Conservation (phyloP, 345 rosid species). For the Angophora floribunda region DNA sequence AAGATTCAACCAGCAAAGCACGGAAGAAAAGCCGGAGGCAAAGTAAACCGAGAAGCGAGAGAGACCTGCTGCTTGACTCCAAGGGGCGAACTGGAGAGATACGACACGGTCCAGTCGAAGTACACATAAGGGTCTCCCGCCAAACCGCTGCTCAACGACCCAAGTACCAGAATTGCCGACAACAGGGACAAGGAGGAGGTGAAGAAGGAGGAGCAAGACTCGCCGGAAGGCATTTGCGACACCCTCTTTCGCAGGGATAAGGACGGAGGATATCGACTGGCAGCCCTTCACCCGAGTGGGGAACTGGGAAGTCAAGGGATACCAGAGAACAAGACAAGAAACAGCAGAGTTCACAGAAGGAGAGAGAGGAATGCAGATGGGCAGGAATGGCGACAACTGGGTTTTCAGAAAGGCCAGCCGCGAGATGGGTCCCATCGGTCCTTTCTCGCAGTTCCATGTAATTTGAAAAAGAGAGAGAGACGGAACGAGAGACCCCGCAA, state of each 20-base stretch:
- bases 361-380: not conserved
- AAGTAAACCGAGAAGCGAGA: not conserved
- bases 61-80: conserved; percentile 64
- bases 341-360: not conserved
- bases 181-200: not conserved
- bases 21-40: not conserved
- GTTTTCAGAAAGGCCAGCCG: not conserved
- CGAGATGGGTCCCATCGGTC: not conserved
- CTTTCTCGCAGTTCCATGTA: not conserved
- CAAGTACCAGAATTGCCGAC: conserved; percentile 4
- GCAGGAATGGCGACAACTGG: not conserved
- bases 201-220: not conserved
- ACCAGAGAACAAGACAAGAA: not conserved
- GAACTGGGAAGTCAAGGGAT: not conserved
- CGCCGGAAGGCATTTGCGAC: conserved; percentile 33
- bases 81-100: conserved; percentile 56
- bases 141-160: conserved; percentile 7
- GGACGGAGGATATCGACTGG: not conserved
- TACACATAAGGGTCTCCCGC: conserved; percentile 74
- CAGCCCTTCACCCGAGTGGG: not conserved
- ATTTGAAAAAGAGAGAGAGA: not conserved
- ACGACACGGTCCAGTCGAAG: conserved; percentile 89
- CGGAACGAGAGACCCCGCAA: not conserved
- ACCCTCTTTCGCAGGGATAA: not conserved
- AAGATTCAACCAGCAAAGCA: not conserved